Percentiles rank a stretch among this genome's conserved stretches.
Evolutionary conservation across 805 yeast genomes (phyloP).

Genomic region (Wickerhamomyces rabaulensis): DNA sequence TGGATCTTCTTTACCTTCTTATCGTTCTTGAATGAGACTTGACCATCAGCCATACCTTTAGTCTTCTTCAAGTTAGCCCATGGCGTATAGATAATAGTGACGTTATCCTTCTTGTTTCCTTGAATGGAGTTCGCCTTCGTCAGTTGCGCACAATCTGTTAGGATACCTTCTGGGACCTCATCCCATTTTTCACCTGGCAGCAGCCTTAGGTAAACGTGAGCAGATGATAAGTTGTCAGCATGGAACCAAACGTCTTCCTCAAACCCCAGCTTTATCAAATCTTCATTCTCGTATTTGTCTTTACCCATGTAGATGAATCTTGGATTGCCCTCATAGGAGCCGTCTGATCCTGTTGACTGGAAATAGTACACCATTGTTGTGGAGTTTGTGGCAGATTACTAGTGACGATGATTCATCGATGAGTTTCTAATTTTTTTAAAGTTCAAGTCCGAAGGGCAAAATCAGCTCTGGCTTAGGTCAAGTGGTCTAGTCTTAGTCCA

Average conservation of each 20-base stretch:
- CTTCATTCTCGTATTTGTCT: slow-evolving; percentile 67
- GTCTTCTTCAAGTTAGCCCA: slow-evolving; percentile 64
- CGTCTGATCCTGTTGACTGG: slow-evolving; percentile 30
- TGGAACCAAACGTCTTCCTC: slow-evolving; percentile 76
- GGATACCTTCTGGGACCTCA: slow-evolving; percentile 45
- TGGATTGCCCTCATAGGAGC: slow-evolving; percentile 25
- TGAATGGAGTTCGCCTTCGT: slow-evolving; percentile 75
- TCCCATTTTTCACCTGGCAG: slow-evolving; percentile 40
- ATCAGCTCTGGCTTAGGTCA: too few relatives aligned
- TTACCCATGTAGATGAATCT: slow-evolving; percentile 59
- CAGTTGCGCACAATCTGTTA: slow-evolving; percentile 59
- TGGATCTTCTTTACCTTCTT: slow-evolving; percentile 47
- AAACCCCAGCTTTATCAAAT: slow-evolving; percentile 55
- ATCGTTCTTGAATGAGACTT: slow-evolving; percentile 65
- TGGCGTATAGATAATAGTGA: slow-evolving; percentile 68
- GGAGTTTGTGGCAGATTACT: not conserved
- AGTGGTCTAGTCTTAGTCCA: too few relatives aligned
- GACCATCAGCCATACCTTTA: slow-evolving; percentile 72
- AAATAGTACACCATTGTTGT: slow-evolving; percentile 40
- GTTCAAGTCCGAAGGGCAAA: not conserved
- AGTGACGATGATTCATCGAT: not conserved
- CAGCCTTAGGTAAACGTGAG: slow-evolving; percentile 67
- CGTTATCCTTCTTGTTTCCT: slow-evolving; percentile 64
- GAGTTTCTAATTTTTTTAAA: not conserved
- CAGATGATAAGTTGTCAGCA: slow-evolving; percentile 70